Percentiles rank a stretch among this genome's conserved stretches.
Evolutionary conservation across 768 basidiomycete genomes (phyloP).

Genomic region (Dendrothele bispora): DNA sequence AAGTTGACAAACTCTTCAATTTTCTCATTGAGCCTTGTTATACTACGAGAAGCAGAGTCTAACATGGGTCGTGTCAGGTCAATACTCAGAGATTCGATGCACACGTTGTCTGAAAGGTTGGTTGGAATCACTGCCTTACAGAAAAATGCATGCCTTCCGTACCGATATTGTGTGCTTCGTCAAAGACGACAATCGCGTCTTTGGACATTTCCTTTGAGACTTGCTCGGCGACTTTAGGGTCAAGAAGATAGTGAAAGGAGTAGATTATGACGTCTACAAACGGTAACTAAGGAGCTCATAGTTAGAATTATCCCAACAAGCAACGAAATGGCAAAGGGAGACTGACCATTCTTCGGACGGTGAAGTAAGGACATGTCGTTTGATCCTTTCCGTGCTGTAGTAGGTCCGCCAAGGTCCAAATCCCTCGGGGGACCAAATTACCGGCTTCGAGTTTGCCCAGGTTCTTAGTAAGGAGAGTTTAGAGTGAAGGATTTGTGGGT

Average conservation of each 20-base stretch:
- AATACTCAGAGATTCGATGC: slow-evolving; percentile 97
- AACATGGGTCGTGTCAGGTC: slow-evolving; percentile 97
- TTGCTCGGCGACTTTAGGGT: slow-evolving; percentile 98
- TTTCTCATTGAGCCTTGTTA: slow-evolving; percentile 81
- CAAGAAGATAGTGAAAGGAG: slow-evolving; percentile 97
- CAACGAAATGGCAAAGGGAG: background rate
- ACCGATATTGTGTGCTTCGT: slow-evolving; percentile 99
- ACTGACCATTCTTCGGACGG: slow-evolving; percentile 89
- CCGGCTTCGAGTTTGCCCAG: slow-evolving; percentile 82
- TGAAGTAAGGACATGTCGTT: slow-evolving; percentile 92
- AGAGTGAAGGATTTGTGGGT: slow-evolving; percentile 6
- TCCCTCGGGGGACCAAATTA: slow-evolving; percentile 76
- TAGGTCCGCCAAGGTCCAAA: slow-evolving; percentile 94
- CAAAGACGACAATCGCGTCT: slow-evolving; percentile 98
- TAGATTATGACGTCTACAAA: slow-evolving; percentile 97
- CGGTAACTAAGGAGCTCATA: slow-evolving; percentile 65
- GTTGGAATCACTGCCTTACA: slow-evolving; percentile 1
- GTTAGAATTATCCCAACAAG: background rate
- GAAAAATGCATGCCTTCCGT: slow-evolving; percentile 16
- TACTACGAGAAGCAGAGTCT: slow-evolving; percentile 89
- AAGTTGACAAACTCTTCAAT: slow-evolving; percentile 81
- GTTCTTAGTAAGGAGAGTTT: slow-evolving; percentile 52
- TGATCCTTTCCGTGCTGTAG: slow-evolving; percentile 86
- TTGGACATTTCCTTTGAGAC: slow-evolving; percentile 98
- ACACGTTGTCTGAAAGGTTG: slow-evolving; percentile 81